These are phyloP conservation scores for Coccomyxa sp. DNA, from an alignment of 139 green algal species.

Conservation along the genomic window DNA sequence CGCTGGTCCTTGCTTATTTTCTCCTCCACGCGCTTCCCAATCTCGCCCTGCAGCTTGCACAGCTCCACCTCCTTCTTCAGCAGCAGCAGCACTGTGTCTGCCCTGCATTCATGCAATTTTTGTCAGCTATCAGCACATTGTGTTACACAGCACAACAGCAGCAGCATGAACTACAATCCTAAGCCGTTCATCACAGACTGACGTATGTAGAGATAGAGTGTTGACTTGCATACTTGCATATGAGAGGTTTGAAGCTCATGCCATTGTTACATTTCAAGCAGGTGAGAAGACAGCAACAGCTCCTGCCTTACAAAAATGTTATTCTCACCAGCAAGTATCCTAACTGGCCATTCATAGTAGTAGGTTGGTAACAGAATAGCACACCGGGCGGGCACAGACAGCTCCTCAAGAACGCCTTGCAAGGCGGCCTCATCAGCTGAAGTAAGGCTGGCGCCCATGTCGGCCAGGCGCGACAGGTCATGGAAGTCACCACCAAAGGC, in stretches of 20 bases:
- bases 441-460: constrained; percentile 85
- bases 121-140: neutral
- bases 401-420: constrained; percentile 78
- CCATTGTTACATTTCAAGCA: too few species aligned
- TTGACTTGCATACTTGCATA: too few species aligned
- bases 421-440: constrained; percentile 74
- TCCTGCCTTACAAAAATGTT: too few species aligned
- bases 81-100: constrained; percentile 69
- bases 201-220: too few species aligned
- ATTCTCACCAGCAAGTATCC: too few species aligned
- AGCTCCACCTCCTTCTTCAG: constrained; percentile 98
- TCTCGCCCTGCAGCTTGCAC: constrained; percentile 80
- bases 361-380: neutral
- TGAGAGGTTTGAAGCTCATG: too few species aligned
- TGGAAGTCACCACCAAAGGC: constrained; percentile 65
- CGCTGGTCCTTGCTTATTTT: constrained; percentile 96
- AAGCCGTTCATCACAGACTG: too few species aligned
- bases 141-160: neutral
- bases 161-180: neutral
- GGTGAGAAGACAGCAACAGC: too few species aligned
- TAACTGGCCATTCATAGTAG: neutral
- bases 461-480: constrained; percentile 85
- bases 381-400: constrained; percentile 68
- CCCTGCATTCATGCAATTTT: constrained; percentile 6
- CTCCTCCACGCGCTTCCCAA: constrained; percentile 89